A percentile compares a stretch with the other conserved stretches of the same genome.
These are phyloP conservation scores for Sarocladium strictum DNA, from an alignment of 2,329 filamentous ascomycete genomes.

Conservation along the genomic window DNA sequence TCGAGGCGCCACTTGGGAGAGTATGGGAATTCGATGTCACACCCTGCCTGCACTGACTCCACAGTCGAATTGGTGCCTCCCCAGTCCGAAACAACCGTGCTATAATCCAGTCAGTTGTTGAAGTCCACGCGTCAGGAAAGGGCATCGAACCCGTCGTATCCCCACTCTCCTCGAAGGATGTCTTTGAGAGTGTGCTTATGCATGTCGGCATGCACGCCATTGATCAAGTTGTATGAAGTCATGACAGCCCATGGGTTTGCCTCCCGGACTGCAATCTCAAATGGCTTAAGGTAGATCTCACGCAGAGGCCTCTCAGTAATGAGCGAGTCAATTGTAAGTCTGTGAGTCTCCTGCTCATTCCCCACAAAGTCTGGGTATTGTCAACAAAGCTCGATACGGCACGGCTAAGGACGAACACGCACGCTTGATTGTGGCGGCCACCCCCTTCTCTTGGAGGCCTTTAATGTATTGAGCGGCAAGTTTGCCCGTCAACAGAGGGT, in stretches of 20 bases:
- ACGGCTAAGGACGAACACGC: conserved; percentile 14
- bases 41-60: conserved; percentile 50
- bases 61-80: conserved; percentile 49
- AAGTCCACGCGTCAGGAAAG: conserved; percentile 14
- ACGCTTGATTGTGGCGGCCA: conserved; percentile 77
- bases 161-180: conserved; percentile 56
- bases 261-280: conserved; percentile 37
- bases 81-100: conserved; percentile 54
- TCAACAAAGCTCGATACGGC: neutral
- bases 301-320: conserved; percentile 26
- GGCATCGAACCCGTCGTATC: conserved; percentile 47
- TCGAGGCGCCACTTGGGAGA: conserved; percentile 50
- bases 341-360: conserved; percentile 64
- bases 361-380: conserved; percentile 51
- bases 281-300: conserved; percentile 37
- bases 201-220: conserved; percentile 41
- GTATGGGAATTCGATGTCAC: conserved; percentile 53
- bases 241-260: conserved; percentile 38
- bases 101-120: conserved; percentile 19
- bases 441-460: conserved; percentile 65
- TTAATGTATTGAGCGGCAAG: conserved; percentile 67
- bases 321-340: conserved; percentile 23
- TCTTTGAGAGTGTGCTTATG: conserved; percentile 48
- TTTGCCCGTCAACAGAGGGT: conserved; percentile 70
- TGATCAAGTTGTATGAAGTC: conserved; percentile 41